Conservation (phyloP, 805 yeast species). For the Brettanomyces bruxellensis region DNA sequence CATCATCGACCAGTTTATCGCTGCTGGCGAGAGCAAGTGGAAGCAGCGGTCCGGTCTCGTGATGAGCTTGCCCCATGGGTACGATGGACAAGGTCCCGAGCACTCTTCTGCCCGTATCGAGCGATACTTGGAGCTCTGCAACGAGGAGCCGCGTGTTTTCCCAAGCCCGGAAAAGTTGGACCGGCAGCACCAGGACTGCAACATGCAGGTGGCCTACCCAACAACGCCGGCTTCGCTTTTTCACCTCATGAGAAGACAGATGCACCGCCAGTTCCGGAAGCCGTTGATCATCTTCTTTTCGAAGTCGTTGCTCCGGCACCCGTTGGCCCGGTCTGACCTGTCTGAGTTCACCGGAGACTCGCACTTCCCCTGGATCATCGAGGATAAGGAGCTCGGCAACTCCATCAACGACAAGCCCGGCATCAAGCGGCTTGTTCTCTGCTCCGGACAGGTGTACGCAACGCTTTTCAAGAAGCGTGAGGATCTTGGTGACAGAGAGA, state of each 20-base stretch:
- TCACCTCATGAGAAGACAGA: slow-evolving; percentile 97
- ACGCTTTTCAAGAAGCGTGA: slow-evolving; percentile 87
- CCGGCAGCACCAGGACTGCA: slow-evolving; percentile 98
- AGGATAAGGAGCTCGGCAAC: slow-evolving; percentile 81
- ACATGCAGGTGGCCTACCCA: slow-evolving; percentile 97
- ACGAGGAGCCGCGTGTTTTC: slow-evolving; percentile 92
- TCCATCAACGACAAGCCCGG: slow-evolving; percentile 68
- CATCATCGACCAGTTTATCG: slow-evolving; percentile 89
- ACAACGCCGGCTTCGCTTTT: slow-evolving; percentile 94
- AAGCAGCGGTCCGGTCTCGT: slow-evolving; percentile 97
- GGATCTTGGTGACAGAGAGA: slow-evolving; percentile 61
- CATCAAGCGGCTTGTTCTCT: slow-evolving; percentile 76
- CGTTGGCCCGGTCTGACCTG: slow-evolving; percentile 84
- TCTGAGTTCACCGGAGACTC: slow-evolving; percentile 85
- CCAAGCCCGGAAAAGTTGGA: slow-evolving; percentile 82
- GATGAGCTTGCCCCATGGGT: slow-evolving; percentile 95
- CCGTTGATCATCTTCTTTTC: slow-evolving; percentile 86
- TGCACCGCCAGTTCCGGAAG: slow-evolving; percentile 97
- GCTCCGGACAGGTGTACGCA: slow-evolving; percentile 92
- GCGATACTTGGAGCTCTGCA: slow-evolving; percentile 90
- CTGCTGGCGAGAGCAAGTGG: slow-evolving; percentile 98
- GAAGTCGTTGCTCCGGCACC: slow-evolving; percentile 90
- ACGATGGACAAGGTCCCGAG: slow-evolving; percentile 99
- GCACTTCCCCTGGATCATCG: slow-evolving; percentile 93
- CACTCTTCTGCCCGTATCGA: slow-evolving; percentile 97